phyloP scores from a whole-genome alignment of 805 yeast species.

The Henningerozyma blattae region DNA sequence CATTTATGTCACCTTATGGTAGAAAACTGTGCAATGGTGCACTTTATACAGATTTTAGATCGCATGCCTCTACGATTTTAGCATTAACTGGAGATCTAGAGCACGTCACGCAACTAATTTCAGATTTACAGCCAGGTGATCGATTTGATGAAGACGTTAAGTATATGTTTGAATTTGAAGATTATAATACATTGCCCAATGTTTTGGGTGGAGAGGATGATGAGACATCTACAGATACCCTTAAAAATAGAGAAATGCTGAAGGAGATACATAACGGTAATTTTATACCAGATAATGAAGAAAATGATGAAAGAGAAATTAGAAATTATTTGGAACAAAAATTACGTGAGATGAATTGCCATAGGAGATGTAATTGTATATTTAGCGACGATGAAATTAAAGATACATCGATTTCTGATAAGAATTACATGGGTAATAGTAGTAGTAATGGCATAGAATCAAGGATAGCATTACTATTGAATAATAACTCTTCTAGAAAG shows the following conservation, averaged over 20 bases:
- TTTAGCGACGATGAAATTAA: conserved; percentile 25
- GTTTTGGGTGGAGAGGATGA: conserved; percentile 21
- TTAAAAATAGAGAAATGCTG: conserved; percentile 1
- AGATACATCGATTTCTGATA: conserved; percentile 19
- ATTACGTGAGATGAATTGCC: not conserved
- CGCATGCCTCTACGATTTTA: conserved; percentile 43
- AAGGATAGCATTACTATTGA: too few species aligned
- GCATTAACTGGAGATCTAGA: conserved; percentile 35
- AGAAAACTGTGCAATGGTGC: conserved; percentile 51
- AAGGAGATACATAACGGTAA: conserved; percentile 5
- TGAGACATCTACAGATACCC: conserved; percentile 12
- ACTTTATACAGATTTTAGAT: conserved; percentile 42
- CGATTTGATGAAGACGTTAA: conserved; percentile 56
- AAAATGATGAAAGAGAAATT: not conserved
- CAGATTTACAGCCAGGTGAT: conserved; percentile 48
- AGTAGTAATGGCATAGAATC: too few species aligned
- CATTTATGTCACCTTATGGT: conserved; percentile 58
- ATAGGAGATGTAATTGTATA: conserved; percentile 27
- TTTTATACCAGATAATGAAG: conserved; percentile 4
- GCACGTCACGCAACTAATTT: conserved; percentile 41
- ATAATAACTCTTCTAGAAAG: too few species aligned
- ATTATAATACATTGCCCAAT: conserved; percentile 17
- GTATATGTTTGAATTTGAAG: conserved; percentile 45
- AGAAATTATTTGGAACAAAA: not conserved
- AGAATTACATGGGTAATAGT: too few species aligned